Conservation (phyloP, 2,329 filamentous ascomycete species). For the Pestalotiopsis sp. region DNA sequence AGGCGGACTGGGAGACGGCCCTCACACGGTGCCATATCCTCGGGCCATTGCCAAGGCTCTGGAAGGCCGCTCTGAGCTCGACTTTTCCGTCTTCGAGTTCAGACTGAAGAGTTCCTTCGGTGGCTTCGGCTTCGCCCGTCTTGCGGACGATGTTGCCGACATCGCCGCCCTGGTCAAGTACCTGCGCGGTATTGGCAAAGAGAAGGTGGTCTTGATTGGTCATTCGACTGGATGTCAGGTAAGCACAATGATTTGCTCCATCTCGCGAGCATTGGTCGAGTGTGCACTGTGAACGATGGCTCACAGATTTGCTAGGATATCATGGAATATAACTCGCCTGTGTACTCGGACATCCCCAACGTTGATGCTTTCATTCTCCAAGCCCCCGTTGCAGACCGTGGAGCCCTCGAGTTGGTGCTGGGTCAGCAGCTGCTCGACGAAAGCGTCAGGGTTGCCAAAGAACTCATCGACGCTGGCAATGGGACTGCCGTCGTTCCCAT, state of each 20-base stretch:
- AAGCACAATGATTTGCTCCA: constrained; percentile 9
- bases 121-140: constrained; percentile 53
- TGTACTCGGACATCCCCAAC: constrained; percentile 46
- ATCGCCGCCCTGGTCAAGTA: constrained; percentile 56
- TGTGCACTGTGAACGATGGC: background rate
- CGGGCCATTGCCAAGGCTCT: constrained; percentile 48
- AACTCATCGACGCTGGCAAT: constrained; percentile 58
- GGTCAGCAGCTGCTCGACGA: constrained; percentile 44
- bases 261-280: background rate
- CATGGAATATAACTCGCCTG: constrained; percentile 54
- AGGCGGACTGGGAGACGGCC: constrained; percentile 71
- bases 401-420: constrained; percentile 56
- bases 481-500: constrained; percentile 57
- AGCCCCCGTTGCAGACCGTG: constrained; percentile 77
- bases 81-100: constrained; percentile 60
- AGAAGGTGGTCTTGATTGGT: constrained; percentile 58
- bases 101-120: constrained; percentile 57
- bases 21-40: constrained; percentile 65
- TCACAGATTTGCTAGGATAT: constrained; percentile 47
- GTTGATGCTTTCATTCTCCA: constrained; percentile 81
- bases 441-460: constrained; percentile 51
- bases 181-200: constrained; percentile 50
- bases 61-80: constrained; percentile 37
- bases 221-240: constrained; percentile 64
- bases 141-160: constrained; percentile 57